These are phyloP conservation scores for Raphanus sativus DNA, from an alignment of 345 rosid genomes.

Conservation along the genomic window DNA sequence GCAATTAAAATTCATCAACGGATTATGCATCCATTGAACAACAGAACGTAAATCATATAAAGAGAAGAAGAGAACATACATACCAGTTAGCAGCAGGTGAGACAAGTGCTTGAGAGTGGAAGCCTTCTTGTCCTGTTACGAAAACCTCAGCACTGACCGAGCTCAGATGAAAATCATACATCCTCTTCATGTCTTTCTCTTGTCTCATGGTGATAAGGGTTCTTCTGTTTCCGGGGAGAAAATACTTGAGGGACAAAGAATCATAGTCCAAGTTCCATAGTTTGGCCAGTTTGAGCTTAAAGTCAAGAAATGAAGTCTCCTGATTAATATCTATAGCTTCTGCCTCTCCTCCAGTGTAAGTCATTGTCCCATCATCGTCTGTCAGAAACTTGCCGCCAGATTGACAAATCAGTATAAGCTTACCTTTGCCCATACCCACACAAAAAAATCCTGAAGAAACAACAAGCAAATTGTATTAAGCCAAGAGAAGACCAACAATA, in stretches of 20 bases:
- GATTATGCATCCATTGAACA: constrained; percentile 4
- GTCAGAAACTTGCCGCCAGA: constrained; percentile 71
- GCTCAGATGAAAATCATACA: constrained; percentile 67
- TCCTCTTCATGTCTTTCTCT: constrained; percentile 77
- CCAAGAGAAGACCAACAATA: neutral
- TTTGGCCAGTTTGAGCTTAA: constrained; percentile 73
- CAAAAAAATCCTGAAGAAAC: constrained; percentile 7
- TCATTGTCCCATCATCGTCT: constrained; percentile 63
- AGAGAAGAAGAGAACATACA: neutral
- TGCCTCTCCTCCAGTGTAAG: constrained; percentile 83
- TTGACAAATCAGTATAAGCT: constrained; percentile 90
- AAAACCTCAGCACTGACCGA: constrained; percentile 80
- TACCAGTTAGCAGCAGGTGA: constrained; percentile 51
- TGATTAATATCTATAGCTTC: constrained; percentile 68
- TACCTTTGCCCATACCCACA: constrained; percentile 65
- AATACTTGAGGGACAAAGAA: constrained; percentile 78
- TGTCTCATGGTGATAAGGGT: constrained; percentile 67
- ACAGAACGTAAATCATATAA: neutral
- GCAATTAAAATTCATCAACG: constrained; percentile 25
- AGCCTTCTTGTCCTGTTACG: constrained; percentile 61
- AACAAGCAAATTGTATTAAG: neutral
- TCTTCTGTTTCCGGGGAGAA: constrained; percentile 76
- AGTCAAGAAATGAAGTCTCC: constrained; percentile 65
- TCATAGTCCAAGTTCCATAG: constrained; percentile 60
- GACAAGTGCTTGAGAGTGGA: constrained; percentile 40